These are phyloP conservation scores for Russula vinacea DNA, from an alignment of 768 basidiomycete genomes.

Conservation along the genomic window DNA sequence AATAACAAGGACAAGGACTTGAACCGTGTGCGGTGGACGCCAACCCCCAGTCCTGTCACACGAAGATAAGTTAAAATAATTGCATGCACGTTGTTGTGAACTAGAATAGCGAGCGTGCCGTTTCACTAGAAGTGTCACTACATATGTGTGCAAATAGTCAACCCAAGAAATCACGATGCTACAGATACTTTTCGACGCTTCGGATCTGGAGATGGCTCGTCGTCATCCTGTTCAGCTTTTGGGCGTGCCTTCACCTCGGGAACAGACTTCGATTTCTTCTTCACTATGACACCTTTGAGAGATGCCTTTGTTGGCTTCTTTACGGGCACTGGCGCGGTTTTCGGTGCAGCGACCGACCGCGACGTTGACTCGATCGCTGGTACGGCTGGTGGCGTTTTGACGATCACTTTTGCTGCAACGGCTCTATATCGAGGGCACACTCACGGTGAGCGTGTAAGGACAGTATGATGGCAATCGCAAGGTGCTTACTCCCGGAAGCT, in stretches of 20 bases:
- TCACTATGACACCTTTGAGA: slow-evolving; percentile 77
- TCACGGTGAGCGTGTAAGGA: slow-evolving; percentile 6
- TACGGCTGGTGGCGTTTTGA: slow-evolving; percentile 39
- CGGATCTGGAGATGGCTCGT: slow-evolving; percentile 29
- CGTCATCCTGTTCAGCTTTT: slow-evolving; percentile 19
- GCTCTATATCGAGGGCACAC: slow-evolving; percentile 41
- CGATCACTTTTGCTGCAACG: slow-evolving; percentile 65
- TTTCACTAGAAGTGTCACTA: slow-evolving; percentile 8
- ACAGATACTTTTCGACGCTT: slow-evolving; percentile 58
- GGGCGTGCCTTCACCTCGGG: slow-evolving; percentile 21
- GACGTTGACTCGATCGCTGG: slow-evolving; percentile 29
- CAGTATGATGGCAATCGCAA: neutral
- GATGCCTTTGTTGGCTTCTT: slow-evolving; percentile 66
- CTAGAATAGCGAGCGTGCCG: neutral
- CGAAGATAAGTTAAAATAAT: slow-evolving; percentile 26
- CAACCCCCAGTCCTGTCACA: slow-evolving; percentile 55
- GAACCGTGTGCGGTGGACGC: slow-evolving; percentile 72
- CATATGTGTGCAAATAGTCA: slow-evolving; percentile 19
- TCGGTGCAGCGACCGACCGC: slow-evolving; percentile 30
- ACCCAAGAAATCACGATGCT: slow-evolving; percentile 20
- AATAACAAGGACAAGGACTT: slow-evolving; percentile 57
- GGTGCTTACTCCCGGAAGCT: slow-evolving; percentile 67
- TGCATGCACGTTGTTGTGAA: slow-evolving; percentile 1
- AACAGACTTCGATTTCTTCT: slow-evolving; percentile 59
- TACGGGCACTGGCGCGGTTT: slow-evolving; percentile 34